These are phyloP conservation scores for Ogataea pilisensis DNA, from an alignment of 805 yeast genomes.

Conservation along the genomic window DNA sequence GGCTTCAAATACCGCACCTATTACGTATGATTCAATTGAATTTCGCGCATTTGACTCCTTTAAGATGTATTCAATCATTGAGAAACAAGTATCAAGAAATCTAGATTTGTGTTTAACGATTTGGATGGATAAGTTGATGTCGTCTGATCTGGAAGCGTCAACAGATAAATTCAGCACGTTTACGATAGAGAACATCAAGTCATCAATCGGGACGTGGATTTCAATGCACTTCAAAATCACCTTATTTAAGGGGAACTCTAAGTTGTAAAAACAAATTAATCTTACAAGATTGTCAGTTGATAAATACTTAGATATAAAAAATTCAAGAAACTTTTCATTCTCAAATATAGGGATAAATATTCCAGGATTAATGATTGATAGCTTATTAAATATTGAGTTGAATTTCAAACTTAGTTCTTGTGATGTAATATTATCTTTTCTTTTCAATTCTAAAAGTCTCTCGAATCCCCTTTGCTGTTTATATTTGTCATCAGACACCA, in stretches of 20 bases:
- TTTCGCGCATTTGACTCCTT: not conserved
- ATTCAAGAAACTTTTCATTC: slow-evolving; percentile 7
- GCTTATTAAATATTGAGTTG: slow-evolving; percentile 19
- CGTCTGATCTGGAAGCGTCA: slow-evolving; percentile 26
- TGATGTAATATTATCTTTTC: not conserved
- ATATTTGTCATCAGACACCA: slow-evolving; percentile 21
- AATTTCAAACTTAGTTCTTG: slow-evolving; percentile 17
- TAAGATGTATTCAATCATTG: slow-evolving; percentile 4
- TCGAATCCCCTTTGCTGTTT: slow-evolving; percentile 20
- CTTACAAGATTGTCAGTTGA: slow-evolving; percentile 28
- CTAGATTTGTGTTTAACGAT: slow-evolving; percentile 24
- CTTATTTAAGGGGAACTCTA: slow-evolving; percentile 3
- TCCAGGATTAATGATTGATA: slow-evolving; percentile 21
- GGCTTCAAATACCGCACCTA: slow-evolving; percentile 21
- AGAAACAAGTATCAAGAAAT: slow-evolving; percentile 21
- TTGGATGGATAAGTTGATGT: slow-evolving; percentile 28
- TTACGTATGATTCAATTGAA: slow-evolving; percentile 11
- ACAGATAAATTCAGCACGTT: slow-evolving; percentile 17
- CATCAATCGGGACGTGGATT: slow-evolving; percentile 17
- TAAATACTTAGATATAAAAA: slow-evolving; percentile 13
- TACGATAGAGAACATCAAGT: slow-evolving; percentile 21
- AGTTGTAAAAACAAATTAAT: slow-evolving; percentile 18
- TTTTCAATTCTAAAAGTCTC: slow-evolving; percentile 4
- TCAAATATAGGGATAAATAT: slow-evolving; percentile 22
- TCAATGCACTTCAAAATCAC: slow-evolving; percentile 8